These are phyloP conservation scores for Borovskyia barvae DNA, from an alignment of 208 protist genomes.

Conservation along the genomic window DNA sequence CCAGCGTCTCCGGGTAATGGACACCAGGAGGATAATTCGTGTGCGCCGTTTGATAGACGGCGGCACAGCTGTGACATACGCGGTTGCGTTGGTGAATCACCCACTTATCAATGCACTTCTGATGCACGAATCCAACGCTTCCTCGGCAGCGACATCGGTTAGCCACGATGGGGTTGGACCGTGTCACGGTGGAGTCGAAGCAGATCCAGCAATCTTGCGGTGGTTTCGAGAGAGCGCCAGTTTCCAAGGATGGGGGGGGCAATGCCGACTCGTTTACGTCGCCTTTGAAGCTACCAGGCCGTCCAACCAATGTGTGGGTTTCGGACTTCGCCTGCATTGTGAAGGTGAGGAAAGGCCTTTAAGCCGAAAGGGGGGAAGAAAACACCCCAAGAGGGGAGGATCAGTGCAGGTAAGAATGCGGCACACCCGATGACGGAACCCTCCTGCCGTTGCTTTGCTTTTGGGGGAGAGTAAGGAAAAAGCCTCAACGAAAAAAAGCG, in stretches of 20 bases:
- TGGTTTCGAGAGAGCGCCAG: not conserved
- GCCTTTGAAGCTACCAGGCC: no score
- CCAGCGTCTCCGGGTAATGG: constrained; percentile 9
- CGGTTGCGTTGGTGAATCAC: constrained; percentile 47
- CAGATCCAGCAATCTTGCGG: constrained; percentile 71
- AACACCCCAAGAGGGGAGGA: no score
- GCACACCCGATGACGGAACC: no score
- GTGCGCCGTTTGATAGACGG: constrained; percentile 42
- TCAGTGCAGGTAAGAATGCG: no score
- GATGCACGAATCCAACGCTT: constrained; percentile 59
- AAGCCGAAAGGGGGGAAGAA: no score
- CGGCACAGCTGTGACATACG: constrained; percentile 53
- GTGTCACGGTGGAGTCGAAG: constrained; percentile 30
- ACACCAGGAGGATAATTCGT: constrained; percentile 16
- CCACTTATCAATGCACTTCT: constrained; percentile 70
- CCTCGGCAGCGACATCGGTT: constrained; percentile 59
- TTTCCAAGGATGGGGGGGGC: not conserved
- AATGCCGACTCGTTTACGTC: not conserved
- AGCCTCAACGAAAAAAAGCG: no score
- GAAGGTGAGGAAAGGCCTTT: no score
- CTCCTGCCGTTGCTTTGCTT: no score
- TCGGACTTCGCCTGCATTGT: no score
- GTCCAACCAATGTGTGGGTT: no score
- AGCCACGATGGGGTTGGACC: constrained; percentile 44
- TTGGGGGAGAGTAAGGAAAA: no score